Base-by-base conservation (phyloP, 192 early-diverging fungal genomes). In the Coemansia sp. region DNA sequence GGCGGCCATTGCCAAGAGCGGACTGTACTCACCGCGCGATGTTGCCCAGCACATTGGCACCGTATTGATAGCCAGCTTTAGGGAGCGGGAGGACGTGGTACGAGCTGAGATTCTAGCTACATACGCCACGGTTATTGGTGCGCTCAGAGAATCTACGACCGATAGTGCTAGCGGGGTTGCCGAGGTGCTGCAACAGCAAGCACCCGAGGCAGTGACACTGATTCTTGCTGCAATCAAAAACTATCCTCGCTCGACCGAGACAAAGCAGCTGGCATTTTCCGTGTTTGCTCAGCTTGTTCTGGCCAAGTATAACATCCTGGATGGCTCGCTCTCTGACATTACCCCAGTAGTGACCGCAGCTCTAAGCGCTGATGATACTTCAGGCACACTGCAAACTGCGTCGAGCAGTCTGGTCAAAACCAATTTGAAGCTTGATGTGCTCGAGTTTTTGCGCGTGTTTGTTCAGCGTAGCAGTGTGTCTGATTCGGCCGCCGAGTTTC, bases 61-160 rank as follows among this genome's bases (percentile, higher is more conserved):
- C 6, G 47, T 58, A 39, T 64, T 81, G 11, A 56, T 69, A 7
- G 41, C 53, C 16, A 27, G 63, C 53, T 81, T 81, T 48, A 65
- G 54, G 21, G 79, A 81, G 67, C 65, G 70, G 22, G 69, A 76
- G 22, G 79, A 82, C 41, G 64, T 72, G 48, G 79, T 82, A 50
- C 79, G 79, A 10, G 60, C 67, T 6, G 73, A 82, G 54, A 58
- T 76, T 3, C 60, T 82, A 10, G 27, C 67, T 14, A 62, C 69
- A 3, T 82, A 76, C 57, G 65, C 77, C 7, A 64, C 51, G 6
- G 41, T 65, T 12, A 64, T 73, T 31, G 74, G 72, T 3, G 39
- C 19, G 0, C 16, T 64, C 10, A 5, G 25, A 23, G 38, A 31
- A 5, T 16, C 7, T n/a, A 31, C 27, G 3, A 19, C 29, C 22